Conservation (phyloP, 192 early-diverging fungal species). For the Coemansia asiatica region DNA sequence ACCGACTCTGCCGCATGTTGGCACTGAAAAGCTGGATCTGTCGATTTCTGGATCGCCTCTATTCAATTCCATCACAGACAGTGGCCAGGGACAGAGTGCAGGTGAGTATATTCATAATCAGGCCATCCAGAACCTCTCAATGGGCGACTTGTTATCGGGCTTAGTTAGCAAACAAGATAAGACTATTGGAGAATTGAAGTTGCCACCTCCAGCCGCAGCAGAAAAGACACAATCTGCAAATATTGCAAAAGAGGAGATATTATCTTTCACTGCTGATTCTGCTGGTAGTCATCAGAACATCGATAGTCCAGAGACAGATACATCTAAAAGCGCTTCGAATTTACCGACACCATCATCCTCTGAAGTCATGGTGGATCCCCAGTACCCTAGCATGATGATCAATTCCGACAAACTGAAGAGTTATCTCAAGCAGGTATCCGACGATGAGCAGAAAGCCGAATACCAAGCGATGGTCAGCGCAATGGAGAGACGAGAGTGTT, state of each 20-base stretch:
- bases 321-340: not conserved
- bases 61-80: slow-evolving; percentile 17
- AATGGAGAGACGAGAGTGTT: not conserved
- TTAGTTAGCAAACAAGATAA: not conserved
- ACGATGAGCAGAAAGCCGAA: slow-evolving; percentile 7
- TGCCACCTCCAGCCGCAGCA: slow-evolving; percentile 15
- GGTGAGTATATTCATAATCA: slow-evolving; percentile 43
- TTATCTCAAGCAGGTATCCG: slow-evolving; percentile 18
- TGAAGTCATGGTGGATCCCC: slow-evolving; percentile 20
- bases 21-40: slow-evolving; percentile 11
- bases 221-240: not conserved
- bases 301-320: not conserved
- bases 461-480: not conserved
- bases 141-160: slow-evolving; percentile 6
- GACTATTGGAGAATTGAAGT: not conserved
- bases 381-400: slow-evolving; percentile 23
- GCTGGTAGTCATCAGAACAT: not conserved
- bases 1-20: not conserved
- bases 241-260: not conserved
- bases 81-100: slow-evolving; percentile 18
- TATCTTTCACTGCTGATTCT: not conserved
- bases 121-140: slow-evolving; percentile 40
- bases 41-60: slow-evolving; percentile 35
- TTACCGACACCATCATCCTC: slow-evolving; percentile 4
- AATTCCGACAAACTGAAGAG: slow-evolving; percentile 17